Evolutionary conservation across 2,329 filamentous ascomycete genomes (phyloP).

Genomic region (Exophiala phaeomuriformis): DNA sequence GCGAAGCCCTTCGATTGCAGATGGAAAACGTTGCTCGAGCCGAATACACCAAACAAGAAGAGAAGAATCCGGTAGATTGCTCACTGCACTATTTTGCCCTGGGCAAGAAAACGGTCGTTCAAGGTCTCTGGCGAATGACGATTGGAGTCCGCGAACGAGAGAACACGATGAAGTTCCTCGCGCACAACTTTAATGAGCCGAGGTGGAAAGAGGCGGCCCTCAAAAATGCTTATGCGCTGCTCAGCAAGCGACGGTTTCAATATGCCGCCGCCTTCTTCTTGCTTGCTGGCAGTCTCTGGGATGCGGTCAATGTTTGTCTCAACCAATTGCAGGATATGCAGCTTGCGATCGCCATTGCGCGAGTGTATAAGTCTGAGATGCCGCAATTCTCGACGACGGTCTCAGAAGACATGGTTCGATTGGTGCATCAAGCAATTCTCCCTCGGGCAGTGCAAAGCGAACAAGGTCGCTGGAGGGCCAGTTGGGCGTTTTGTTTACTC

Average conservation of each 20-base stretch:
- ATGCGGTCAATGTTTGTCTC: conserved; percentile 78
- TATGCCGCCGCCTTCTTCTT: conserved; percentile 96
- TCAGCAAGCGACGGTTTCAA: conserved; percentile 84
- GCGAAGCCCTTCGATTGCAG: conserved; percentile 63
- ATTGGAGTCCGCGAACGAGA: conserved; percentile 79
- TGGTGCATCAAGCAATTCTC: conserved; percentile 74
- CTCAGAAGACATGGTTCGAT: conserved; percentile 56
- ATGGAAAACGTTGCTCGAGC: conserved; percentile 89
- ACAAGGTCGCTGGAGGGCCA: conserved; percentile 79
- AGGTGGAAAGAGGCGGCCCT: conserved; percentile 83
- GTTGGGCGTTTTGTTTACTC: conserved; percentile 93
- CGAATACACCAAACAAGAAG: conserved; percentile 76
- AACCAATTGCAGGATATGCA: conserved; percentile 84
- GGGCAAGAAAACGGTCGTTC: conserved; percentile 79
- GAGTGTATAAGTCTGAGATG: conserved; percentile 76
- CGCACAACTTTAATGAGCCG: conserved; percentile 83
- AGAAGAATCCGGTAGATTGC: conserved; percentile 85
- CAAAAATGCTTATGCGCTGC: conserved; percentile 92
- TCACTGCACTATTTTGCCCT: conserved; percentile 86
- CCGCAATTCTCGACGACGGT: conserved; percentile 41
- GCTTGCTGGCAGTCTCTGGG: conserved; percentile 72
- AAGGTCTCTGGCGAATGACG: conserved; percentile 92
- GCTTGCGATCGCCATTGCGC: conserved; percentile 76
- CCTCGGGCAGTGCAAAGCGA: conserved; percentile 69
- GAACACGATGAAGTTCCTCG: conserved; percentile 68